phyloP scores from a whole-genome alignment of 495 filamentous ascomycete species.

The Polyplosphaeria fusca region DNA sequence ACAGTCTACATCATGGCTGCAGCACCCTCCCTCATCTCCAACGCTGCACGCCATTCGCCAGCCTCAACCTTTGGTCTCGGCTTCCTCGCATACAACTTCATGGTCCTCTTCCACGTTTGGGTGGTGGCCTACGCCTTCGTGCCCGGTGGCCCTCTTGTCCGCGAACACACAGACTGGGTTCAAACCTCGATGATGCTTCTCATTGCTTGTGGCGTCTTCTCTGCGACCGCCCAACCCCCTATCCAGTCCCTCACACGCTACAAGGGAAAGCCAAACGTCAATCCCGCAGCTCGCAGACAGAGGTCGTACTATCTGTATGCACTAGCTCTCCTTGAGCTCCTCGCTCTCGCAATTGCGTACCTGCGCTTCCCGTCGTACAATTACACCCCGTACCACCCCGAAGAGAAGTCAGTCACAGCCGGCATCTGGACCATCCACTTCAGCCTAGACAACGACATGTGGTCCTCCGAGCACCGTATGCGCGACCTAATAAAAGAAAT shows the following conservation, averaged over 20 bases:
- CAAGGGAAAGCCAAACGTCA: slow-evolving; percentile 48
- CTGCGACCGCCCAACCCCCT: slow-evolving; percentile 56
- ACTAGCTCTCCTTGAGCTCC: slow-evolving; percentile 67
- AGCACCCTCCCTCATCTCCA: slow-evolving; percentile 68
- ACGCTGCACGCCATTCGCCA: slow-evolving; percentile 70
- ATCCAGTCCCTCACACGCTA: slow-evolving; percentile 36
- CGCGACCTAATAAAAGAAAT: slow-evolving; percentile 87
- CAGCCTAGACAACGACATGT: slow-evolving; percentile 98
- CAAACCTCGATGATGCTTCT: slow-evolving; percentile 81
- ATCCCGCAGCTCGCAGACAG: slow-evolving; percentile 52
- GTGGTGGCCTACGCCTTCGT: slow-evolving; percentile 98
- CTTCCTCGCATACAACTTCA: slow-evolving; percentile 83
- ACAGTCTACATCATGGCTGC: slow-evolving; percentile 82
- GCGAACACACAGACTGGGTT: slow-evolving; percentile 94
- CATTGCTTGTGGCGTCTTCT: slow-evolving; percentile 84
- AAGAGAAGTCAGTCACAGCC: slow-evolving; percentile 80
- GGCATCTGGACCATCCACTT: slow-evolving; percentile 99
- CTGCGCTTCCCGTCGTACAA: slow-evolving; percentile 93
- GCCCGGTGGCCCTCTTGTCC: slow-evolving; percentile 88
- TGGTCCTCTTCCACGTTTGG: slow-evolving; percentile 96
- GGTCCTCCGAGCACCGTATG: slow-evolving; percentile 92
- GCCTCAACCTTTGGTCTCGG: slow-evolving; percentile 78
- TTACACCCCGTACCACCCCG: slow-evolving; percentile 83
- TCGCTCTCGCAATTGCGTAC: slow-evolving; percentile 78
- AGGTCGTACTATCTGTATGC: slow-evolving; percentile 73